Base-by-base conservation (phyloP, 768 basidiomycete genomes). In the Hericium erinaceus region DNA sequence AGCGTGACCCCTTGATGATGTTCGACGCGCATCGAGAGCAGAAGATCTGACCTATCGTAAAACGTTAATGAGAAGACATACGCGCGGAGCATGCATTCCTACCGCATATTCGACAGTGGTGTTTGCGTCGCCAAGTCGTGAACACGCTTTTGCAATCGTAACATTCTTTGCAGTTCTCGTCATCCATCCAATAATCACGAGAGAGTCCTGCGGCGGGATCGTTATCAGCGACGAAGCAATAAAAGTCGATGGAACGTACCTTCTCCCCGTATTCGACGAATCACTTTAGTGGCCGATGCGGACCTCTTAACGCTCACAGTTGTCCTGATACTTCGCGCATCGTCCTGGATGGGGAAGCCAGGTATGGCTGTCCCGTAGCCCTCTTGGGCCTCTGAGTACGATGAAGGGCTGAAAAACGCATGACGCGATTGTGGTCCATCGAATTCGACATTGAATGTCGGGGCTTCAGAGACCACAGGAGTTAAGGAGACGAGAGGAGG, bases 121-220 rank as follows among this genome's bases (percentile, higher is more conserved):
- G 97, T 70, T 95, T 97, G 61, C 97, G 76, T 54, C 95, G 74
- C 92, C 92, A 98, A 2, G 94, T 82, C 0, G 92, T 92, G 72
- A 99, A 99, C 52, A 89, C 78, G 62, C 89, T 91, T 70, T 92
- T 92, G 75, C 94, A 97, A 70, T 95, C 94, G 68, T 92, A 95
- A 66, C 94, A 95, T 65, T 97, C 93, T 67, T 89, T 97, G 65
- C 91, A 92, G 56, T 89, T 88, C 66, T 92, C 92, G 66, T 98
- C 95, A 60, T 93, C 91, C 94, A 98, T 98, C 97, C 97, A 99
- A 67, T 98, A 98, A 66, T 97, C 92, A 61, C 86, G 83, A 22
- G 91, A 92, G 18, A 95, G 67, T n/a, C 90, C 91, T 92, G 54
- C 4, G 57, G 63, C 39, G 62, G 51, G 52, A 54, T 15, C 52